Evolutionary conservation across 73 alveolate species (phyloP).

Genomic region (Blepharisma japonicum): DNA sequence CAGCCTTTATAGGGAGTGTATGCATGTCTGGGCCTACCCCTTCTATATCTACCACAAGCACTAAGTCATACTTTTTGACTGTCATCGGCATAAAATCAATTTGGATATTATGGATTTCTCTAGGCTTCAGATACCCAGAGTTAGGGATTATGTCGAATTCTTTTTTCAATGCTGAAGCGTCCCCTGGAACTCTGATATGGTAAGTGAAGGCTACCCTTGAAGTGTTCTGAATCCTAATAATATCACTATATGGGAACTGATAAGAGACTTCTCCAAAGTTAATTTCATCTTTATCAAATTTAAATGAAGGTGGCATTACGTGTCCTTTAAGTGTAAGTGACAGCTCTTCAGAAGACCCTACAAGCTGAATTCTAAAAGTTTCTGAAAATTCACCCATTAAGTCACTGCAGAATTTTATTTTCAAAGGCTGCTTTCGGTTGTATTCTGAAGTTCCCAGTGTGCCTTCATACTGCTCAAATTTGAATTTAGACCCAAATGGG

Average conservation of each 20-base stretch:
- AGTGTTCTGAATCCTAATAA: conserved; percentile 78
- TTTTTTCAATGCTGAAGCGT: conserved; percentile 95
- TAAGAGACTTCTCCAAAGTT: conserved; percentile 98
- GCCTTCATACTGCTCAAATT: conserved; percentile 71
- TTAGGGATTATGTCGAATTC: conserved; percentile 97
- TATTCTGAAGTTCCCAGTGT: conserved; percentile 84
- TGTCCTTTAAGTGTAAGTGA: conserved; percentile 95
- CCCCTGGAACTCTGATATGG: conserved; percentile 98
- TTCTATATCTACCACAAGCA: conserved; percentile 97
- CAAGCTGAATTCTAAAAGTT: conserved; percentile 69
- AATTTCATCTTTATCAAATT: conserved; percentile 95
- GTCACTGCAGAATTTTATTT: conserved; percentile 87
- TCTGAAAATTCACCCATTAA: conserved; percentile 99
- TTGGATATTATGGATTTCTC: conserved; percentile 85
- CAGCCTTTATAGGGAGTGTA: conserved; percentile 98
- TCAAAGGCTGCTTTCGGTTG: conserved; percentile 69
- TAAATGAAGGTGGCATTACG: conserved; percentile 98
- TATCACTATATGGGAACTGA: conserved; percentile 94
- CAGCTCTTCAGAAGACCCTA: conserved; percentile 40
- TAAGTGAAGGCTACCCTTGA: conserved; percentile 95
- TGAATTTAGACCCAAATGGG: conserved; percentile 83
- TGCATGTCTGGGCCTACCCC: conserved; percentile 99
- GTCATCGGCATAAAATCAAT: conserved; percentile 93
- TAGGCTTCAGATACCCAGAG: conserved; percentile 91
- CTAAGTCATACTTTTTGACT: conserved; percentile 92